A percentile compares a stretch with the other conserved stretches of the same genome.
Evolutionary conservation across 495 filamentous ascomycete genomes (phyloP).

Genomic region (Aspergillus baeticus): DNA sequence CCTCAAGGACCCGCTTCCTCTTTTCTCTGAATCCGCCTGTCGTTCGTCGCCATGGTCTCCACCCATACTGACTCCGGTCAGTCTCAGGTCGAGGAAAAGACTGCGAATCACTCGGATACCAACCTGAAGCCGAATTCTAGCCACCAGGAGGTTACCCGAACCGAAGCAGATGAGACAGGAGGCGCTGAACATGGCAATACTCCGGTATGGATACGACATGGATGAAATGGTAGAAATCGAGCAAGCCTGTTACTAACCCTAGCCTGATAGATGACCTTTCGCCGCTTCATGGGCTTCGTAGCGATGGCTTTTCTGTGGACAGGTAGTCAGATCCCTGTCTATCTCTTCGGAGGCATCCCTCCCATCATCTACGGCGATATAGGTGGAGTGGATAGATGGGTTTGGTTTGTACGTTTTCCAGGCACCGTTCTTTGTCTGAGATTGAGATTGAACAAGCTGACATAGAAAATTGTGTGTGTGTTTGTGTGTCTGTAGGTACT

Average conservation of each 20-base stretch:
- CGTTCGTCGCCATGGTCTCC: conserved; percentile 6
- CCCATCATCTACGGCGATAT: conserved; percentile 65
- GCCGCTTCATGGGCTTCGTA: conserved; percentile 56
- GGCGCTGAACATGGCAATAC: conserved; percentile 22
- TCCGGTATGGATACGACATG: conserved; percentile 4
- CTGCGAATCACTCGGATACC: conserved; percentile 13
- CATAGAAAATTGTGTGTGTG: not conserved
- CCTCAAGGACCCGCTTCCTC: not conserved
- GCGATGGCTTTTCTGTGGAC: conserved; percentile 69
- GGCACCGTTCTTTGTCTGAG: no score
- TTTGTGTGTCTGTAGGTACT: conserved; percentile 38
- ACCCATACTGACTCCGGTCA: conserved; percentile 16
- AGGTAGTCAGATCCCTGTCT: conserved; percentile 63
- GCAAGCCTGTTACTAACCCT: not conserved
- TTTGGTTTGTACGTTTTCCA: conserved; percentile 68
- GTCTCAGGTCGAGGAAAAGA: conserved; percentile 29
- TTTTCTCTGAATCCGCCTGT: not conserved
- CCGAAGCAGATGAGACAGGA: conserved; percentile 19
- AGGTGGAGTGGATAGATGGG: conserved; percentile 64
- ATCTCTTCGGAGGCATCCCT: conserved; percentile 60
- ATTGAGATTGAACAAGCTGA: no score
- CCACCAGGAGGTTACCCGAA: conserved; percentile 26
- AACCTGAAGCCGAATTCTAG: conserved; percentile 21
- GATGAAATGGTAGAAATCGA: not conserved
- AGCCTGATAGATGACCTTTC: conserved; percentile 52